Percentiles rank a stretch among this genome's conserved stretches.
These are phyloP conservation scores for Boletus vermiculosoides DNA, from an alignment of 768 basidiomycete species.

Conservation along the genomic window DNA sequence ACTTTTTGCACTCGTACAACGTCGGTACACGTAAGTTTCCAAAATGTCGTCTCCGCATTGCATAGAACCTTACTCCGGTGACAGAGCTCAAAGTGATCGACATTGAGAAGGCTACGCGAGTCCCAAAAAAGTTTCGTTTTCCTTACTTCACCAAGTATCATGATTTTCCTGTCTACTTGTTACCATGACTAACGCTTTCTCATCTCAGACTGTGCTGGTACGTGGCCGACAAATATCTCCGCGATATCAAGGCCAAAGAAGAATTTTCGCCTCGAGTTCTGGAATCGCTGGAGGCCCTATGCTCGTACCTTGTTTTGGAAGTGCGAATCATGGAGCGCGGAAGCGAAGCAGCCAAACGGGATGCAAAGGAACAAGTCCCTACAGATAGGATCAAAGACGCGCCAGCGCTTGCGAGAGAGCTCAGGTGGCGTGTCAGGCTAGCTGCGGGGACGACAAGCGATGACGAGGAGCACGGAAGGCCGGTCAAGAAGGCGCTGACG, in stretches of 20 bases:
- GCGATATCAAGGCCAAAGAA: conserved; percentile 62
- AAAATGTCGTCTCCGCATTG: not conserved
- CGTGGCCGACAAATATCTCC: conserved; percentile 76
- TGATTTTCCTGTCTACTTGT: conserved; percentile 20
- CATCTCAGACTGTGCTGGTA: conserved; percentile 81
- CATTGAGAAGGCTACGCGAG: conserved; percentile 90
- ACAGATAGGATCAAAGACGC: conserved; percentile 80
- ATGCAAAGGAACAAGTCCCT: conserved; percentile 80
- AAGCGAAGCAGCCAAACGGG: conserved; percentile 67
- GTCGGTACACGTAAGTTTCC: conserved; percentile 71
- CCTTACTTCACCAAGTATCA: conserved; percentile 74
- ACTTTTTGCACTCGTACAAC: conserved; percentile 93
- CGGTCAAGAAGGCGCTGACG: conserved; percentile 25
- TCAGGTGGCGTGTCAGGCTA: conserved; percentile 77
- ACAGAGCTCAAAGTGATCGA: conserved; percentile 84
- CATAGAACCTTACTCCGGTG: conserved; percentile 9
- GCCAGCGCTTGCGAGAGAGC: conserved; percentile 74
- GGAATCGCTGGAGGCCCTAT: conserved; percentile 65
- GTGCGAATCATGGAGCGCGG: conserved; percentile 69
- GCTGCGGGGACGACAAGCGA: conserved; percentile 64
- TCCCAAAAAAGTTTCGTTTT: conserved; percentile 89
- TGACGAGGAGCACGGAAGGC: conserved; percentile 49
- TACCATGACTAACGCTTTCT: conserved; percentile 1
- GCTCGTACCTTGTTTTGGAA: conserved; percentile 80
- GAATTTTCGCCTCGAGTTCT: conserved; percentile 61